These are phyloP conservation scores for Colletotrichum melonis DNA, from an alignment of 2,329 filamentous ascomycete genomes.

Conservation along the genomic window DNA sequence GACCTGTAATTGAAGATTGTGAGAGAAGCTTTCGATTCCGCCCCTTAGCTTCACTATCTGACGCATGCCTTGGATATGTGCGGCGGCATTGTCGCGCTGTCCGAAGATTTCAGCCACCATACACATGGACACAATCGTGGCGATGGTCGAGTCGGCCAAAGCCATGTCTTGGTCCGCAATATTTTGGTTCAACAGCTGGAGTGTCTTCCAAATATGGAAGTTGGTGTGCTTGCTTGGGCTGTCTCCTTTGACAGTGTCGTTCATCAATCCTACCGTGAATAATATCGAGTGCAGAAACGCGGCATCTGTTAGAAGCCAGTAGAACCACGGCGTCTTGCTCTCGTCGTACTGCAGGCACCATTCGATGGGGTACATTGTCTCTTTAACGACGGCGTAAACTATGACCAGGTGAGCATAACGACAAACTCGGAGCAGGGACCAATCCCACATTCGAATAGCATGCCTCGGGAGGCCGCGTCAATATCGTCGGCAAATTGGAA, in stretches of 20 bases:
- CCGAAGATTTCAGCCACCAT: slow-evolving; percentile 25
- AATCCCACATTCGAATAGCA: slow-evolving; percentile 30
- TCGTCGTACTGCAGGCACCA: slow-evolving; percentile 41
- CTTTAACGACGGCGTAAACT: slow-evolving; percentile 26
- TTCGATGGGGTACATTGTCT: slow-evolving; percentile 44
- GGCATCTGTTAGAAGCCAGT: slow-evolving; percentile 42
- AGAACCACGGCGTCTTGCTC: slow-evolving; percentile 40
- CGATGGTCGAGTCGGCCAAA: slow-evolving; percentile 32
- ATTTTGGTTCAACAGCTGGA: slow-evolving; percentile 31
- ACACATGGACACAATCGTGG: slow-evolving; percentile 24
- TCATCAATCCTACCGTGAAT: slow-evolving; percentile 40
- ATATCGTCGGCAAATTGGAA: slow-evolving; percentile 38
- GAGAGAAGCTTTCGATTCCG: slow-evolving; percentile 38
- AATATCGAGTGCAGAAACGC: slow-evolving; percentile 41
- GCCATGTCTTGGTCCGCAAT: slow-evolving; percentile 26
- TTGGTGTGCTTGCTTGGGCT: slow-evolving; percentile 9
- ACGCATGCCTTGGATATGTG: slow-evolving; percentile 26
- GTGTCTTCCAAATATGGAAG: slow-evolving; percentile 20
- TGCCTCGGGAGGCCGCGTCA: slow-evolving; percentile 5
- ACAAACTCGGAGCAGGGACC: too few relatives aligned
- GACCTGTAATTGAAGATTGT: slow-evolving; percentile 42
- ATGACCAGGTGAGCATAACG: background rate
- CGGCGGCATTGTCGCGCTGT: slow-evolving; percentile 1
- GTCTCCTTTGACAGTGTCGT: slow-evolving; percentile 7
- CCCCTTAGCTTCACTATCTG: slow-evolving; percentile 42